Conservation (phyloP, 1,139 yeast genomes). For the Kodamaea sp. region DNA sequence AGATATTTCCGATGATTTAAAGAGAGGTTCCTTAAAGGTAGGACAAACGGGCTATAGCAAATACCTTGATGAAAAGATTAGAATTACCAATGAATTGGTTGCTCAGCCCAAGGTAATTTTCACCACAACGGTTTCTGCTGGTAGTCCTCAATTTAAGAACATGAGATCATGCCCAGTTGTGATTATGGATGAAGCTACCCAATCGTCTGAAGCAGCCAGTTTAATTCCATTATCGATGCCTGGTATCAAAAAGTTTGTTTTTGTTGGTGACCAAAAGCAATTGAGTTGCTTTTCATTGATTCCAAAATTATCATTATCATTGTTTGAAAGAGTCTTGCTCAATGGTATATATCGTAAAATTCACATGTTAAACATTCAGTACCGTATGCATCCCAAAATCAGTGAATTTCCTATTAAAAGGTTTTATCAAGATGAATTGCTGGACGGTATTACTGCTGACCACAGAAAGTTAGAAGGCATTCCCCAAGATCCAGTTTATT, state of each 20-base stretch:
- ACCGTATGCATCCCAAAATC: constrained; percentile 63
- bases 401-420: constrained; percentile 60
- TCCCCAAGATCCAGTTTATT: constrained; percentile 44
- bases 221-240: constrained; percentile 67
- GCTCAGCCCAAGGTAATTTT: constrained; percentile 67
- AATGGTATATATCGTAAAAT: constrained; percentile 57
- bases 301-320: constrained; percentile 54
- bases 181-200: constrained; percentile 45
- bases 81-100: constrained; percentile 46
- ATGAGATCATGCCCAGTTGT: constrained; percentile 60
- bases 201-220: constrained; percentile 68
- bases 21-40: constrained; percentile 32
- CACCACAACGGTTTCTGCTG: constrained; percentile 70
- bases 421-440: constrained; percentile 52
- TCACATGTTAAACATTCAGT: constrained; percentile 68
- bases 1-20: constrained; percentile 40
- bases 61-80: constrained; percentile 40
- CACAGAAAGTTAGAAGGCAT: constrained; percentile 44
- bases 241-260: constrained; percentile 62
- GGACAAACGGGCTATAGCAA: constrained; percentile 47
- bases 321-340: constrained; percentile 55
- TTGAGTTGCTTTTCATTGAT: constrained; percentile 64
- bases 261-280: constrained; percentile 71
- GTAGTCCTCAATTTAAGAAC: constrained; percentile 58
- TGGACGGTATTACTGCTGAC: constrained; percentile 56